Evolutionary conservation across 352 stramenopile species (phyloP).

Genomic region (Phytophthora cryptogea): DNA sequence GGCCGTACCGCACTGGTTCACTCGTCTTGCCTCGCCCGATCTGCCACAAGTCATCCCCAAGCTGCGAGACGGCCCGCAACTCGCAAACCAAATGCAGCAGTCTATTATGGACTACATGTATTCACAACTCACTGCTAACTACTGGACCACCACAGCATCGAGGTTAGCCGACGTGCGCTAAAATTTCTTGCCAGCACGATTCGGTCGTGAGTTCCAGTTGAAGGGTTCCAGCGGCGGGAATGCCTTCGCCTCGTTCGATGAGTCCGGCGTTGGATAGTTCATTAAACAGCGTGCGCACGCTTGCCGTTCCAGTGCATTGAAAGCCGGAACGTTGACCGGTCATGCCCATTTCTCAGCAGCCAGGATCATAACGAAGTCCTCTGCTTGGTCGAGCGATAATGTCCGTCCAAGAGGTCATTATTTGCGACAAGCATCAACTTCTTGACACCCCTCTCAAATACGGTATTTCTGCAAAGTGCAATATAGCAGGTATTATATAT

Average conservation of each 20-base stretch:
- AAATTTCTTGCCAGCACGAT: constrained; percentile 3
- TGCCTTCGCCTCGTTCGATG: constrained; percentile 10
- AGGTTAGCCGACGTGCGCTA: neutral
- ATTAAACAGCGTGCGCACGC: constrained; percentile 3
- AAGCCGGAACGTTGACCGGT: constrained; percentile 15
- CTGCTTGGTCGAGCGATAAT: constrained; percentile 1
- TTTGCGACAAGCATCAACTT: constrained; percentile 14
- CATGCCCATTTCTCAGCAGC: constrained; percentile 27
- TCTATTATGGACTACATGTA: too few species aligned
- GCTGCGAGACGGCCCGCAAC: too few species aligned
- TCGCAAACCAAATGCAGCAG: too few species aligned
- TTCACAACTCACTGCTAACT: too few species aligned
- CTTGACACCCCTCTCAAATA: constrained; percentile 19
- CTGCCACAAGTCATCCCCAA: too few species aligned
- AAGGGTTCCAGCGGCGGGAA: constrained; percentile 30
- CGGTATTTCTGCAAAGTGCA: neutral
- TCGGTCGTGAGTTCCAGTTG: constrained; percentile 2
- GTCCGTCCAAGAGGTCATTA: neutral
- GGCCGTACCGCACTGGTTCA: neutral
- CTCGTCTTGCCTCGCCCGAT: too few species aligned
- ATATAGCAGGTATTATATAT: constrained; percentile 8
- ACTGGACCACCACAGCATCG: neutral
- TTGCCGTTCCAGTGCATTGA: constrained; percentile 21
- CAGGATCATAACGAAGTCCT: constrained; percentile 1
- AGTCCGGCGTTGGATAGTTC: constrained; percentile 14